Evolutionary conservation across 495 filamentous ascomycete species (phyloP).

Genomic region (Letharia columbiana): DNA sequence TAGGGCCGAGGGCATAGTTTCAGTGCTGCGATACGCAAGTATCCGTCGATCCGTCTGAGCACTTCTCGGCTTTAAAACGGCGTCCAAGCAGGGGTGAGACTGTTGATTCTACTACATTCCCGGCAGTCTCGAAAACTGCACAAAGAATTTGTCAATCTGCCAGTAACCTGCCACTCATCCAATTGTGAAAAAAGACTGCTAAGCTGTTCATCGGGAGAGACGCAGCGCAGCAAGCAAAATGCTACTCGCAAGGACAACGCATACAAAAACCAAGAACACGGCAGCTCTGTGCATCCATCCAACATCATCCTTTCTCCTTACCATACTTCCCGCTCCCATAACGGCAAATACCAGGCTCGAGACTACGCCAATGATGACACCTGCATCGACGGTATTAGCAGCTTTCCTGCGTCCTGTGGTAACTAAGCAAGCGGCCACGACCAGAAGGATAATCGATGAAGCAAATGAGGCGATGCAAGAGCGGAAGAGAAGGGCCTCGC

Average conservation of each 20-base stretch:
- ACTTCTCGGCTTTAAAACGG: neutral
- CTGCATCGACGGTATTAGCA: conserved; percentile 50
- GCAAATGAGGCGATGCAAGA: conserved; percentile 38
- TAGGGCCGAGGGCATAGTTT: neutral
- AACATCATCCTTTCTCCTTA: conserved; percentile 36
- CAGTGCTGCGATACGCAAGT: neutral
- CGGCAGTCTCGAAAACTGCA: neutral
- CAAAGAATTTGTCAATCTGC: neutral
- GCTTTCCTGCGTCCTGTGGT: conserved; percentile 45
- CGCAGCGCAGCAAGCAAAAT: conserved; percentile 12
- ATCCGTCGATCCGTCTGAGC: neutral
- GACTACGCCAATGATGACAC: conserved; percentile 50
- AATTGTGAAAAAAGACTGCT: neutral
- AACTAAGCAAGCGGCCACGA: conserved; percentile 45
- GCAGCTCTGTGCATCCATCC: conserved; percentile 35
- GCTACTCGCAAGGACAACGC: conserved; percentile 32
- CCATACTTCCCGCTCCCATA: conserved; percentile 42
- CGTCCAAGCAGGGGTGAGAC: neutral
- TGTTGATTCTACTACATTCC: neutral
- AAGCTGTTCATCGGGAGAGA: neutral
- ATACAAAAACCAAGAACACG: conserved; percentile 38
- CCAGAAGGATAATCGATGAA: conserved; percentile 43
- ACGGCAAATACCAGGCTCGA: conserved; percentile 46
- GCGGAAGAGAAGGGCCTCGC: conserved; percentile 40
- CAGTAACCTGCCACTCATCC: neutral